Evolutionary conservation across 2,329 filamentous ascomycete species (phyloP).

Genomic region (Fusarium ramigenum): DNA sequence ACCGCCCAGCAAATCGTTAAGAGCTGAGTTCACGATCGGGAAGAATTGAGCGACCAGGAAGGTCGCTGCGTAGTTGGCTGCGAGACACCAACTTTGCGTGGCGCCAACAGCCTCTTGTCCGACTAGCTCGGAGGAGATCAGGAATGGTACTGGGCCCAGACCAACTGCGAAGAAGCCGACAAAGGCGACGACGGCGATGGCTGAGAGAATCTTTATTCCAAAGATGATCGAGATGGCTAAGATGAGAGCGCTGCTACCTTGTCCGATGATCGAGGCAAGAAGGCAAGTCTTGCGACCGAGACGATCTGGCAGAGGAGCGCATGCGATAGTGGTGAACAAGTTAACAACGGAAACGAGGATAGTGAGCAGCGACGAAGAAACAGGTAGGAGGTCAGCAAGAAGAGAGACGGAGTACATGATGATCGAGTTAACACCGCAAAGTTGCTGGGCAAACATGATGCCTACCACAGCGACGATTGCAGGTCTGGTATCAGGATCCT

Average conservation of each 20-base stretch:
- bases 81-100: slow-evolving; percentile 87
- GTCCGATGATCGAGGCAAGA: slow-evolving; percentile 82
- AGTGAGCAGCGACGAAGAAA: slow-evolving; percentile 84
- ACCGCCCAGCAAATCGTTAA: slow-evolving; percentile 72
- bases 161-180: slow-evolving; percentile 91
- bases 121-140: slow-evolving; percentile 90
- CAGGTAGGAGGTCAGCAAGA: slow-evolving; percentile 80
- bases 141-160: slow-evolving; percentile 93
- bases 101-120: slow-evolving; percentile 90
- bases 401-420: slow-evolving; percentile 98
- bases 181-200: slow-evolving; percentile 82
- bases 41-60: slow-evolving; percentile 96
- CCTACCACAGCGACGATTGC: slow-evolving; percentile 86
- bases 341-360: slow-evolving; percentile 90
- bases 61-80: slow-evolving; percentile 88
- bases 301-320: slow-evolving; percentile 85
- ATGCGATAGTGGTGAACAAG: slow-evolving; percentile 81
- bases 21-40: slow-evolving; percentile 79
- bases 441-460: slow-evolving; percentile 91
- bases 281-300: slow-evolving; percentile 89
- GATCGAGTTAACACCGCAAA: slow-evolving; percentile 95
- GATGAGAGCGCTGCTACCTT: slow-evolving; percentile 80
- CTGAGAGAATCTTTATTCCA: slow-evolving; percentile 78
- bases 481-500: slow-evolving; percentile 73
- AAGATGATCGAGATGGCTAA: slow-evolving; percentile 84